Evolutionary conservation across 2,329 filamentous ascomycete species (phyloP).

Genomic region (Penicillium sp.): DNA sequence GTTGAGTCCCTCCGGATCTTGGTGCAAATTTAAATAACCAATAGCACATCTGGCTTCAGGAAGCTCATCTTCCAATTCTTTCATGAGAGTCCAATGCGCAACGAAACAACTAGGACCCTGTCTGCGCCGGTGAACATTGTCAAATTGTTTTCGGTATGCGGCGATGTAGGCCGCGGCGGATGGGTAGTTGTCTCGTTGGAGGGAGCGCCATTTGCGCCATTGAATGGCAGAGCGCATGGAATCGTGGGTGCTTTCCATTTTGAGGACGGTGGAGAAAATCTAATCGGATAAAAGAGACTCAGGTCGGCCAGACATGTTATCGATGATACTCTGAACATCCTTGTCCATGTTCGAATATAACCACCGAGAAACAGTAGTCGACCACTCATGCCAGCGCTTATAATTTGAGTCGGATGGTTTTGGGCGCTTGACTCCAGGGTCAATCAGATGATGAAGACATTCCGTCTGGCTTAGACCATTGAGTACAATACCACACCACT

Average conservation of each 20-base stretch:
- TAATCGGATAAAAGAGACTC: not conserved
- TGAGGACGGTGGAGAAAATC: not conserved
- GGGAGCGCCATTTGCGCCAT: not conserved
- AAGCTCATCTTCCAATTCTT: not conserved
- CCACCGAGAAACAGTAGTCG: not conserved
- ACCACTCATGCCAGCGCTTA: not conserved
- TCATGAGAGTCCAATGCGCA: not conserved
- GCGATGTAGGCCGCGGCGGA: not conserved
- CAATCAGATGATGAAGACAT: not conserved
- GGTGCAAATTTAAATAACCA: not conserved
- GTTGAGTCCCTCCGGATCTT: not conserved
- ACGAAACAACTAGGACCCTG: not conserved
- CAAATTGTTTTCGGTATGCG: not conserved
- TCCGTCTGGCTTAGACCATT: not conserved
- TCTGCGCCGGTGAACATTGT: not conserved
- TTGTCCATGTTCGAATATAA: not conserved
- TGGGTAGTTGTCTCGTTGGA: not conserved
- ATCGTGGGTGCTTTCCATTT: not conserved
- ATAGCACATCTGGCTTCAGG: not conserved
- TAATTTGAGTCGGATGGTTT: not conserved
- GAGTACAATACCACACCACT: not conserved
- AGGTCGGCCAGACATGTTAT: no score
- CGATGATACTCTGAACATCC: not conserved
- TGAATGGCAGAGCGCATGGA: not conserved
- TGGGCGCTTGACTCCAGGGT: not conserved